phyloP scores from a whole-genome alignment of 495 filamentous ascomycete species.

The Bathelium albidoporum region DNA sequence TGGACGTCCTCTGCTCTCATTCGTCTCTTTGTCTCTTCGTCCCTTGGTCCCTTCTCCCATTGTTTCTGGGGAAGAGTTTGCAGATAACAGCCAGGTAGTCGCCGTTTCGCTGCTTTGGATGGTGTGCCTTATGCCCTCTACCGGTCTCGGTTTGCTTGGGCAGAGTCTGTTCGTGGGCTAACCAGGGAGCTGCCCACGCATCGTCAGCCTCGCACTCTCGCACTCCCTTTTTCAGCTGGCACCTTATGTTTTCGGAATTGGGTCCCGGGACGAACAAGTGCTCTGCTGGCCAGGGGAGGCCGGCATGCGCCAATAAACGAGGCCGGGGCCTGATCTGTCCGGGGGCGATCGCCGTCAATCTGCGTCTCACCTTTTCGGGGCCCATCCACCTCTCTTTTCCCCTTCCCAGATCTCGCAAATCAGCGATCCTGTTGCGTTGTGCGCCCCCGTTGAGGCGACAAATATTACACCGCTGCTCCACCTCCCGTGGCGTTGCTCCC shows the following conservation, averaged over 20 bases:
- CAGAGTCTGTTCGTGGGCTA: no score
- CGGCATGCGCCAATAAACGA: neutral
- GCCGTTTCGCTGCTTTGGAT: neutral
- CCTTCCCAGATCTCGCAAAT: neutral
- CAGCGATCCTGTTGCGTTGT: neutral
- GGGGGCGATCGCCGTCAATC: neutral
- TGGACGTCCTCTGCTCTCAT: no score
- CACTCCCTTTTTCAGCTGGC: neutral
- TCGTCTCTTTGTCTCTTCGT: neutral
- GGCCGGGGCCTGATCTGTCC: neutral
- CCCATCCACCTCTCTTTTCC: neutral
- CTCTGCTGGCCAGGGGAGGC: neutral
- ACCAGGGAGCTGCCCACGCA: neutral
- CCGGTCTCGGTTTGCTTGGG: no score
- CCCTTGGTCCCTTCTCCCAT: neutral
- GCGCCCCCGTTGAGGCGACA: neutral
- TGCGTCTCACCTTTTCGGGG: neutral
- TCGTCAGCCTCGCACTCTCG: neutral
- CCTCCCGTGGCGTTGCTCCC: neutral
- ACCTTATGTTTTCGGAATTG: neutral
- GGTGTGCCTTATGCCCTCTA: no score
- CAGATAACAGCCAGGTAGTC: no score
- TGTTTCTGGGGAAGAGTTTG: no score
- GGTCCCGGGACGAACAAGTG: neutral
- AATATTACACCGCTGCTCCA: neutral